Conservation (phyloP, 371 early-diverging fungal species). For the Synchytrium microbalum region DNA sequence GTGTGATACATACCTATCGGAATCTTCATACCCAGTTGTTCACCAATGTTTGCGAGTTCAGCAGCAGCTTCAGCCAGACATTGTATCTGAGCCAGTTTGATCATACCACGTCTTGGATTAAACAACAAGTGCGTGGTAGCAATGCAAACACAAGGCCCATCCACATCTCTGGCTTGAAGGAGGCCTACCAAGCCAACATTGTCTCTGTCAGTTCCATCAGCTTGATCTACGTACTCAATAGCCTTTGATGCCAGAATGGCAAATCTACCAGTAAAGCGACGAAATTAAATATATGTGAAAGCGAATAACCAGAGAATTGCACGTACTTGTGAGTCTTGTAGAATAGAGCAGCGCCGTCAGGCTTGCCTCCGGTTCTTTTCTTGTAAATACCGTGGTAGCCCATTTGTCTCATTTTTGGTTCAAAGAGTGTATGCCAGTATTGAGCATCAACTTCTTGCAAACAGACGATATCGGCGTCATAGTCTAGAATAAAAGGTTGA, state of each 20-base stretch:
- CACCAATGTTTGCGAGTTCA: background rate
- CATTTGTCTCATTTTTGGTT: background rate
- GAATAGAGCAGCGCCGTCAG: slow-evolving; percentile 6
- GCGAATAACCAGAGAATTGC: background rate
- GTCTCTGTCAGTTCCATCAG: background rate
- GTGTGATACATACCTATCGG: no score
- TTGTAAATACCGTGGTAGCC: slow-evolving; percentile 5
- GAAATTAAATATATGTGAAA: background rate
- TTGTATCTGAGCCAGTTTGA: slow-evolving; percentile 19
- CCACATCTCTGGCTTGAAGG: slow-evolving; percentile 3
- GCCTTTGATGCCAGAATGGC: background rate
- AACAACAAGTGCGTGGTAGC: slow-evolving; percentile 27
- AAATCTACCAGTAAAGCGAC: background rate
- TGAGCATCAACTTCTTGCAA: slow-evolving; percentile 7
- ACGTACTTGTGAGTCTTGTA: background rate
- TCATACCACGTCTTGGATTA: slow-evolving; percentile 16
- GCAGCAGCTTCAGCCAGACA: background rate
- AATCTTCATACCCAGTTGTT: background rate
- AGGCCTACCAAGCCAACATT: slow-evolving; percentile 1
- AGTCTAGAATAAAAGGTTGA: background rate
- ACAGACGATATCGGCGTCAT: slow-evolving; percentile 5
- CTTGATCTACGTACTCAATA: background rate
- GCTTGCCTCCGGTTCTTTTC: background rate
- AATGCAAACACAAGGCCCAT: slow-evolving; percentile 2
- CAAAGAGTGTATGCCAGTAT: background rate